phyloP scores from a whole-genome alignment of 345 rosid genomes.

The Citrus sp. region DNA sequence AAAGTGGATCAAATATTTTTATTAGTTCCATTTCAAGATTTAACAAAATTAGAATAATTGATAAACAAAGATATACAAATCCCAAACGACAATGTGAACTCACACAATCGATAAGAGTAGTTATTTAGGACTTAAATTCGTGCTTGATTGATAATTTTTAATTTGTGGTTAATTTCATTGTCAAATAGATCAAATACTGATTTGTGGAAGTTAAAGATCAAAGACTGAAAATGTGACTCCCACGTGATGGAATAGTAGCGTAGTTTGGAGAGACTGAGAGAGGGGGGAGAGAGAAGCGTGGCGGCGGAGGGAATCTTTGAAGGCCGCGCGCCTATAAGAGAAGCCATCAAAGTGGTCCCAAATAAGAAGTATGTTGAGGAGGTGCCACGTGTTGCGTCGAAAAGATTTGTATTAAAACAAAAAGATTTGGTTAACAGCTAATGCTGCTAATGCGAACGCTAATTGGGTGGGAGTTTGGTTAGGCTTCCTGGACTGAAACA shows the following conservation, averaged over 20 bases:
- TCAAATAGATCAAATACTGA: no score
- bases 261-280: neutral
- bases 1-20: no score
- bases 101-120: no score
- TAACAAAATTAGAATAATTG: no score
- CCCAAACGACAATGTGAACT: no score
- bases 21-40: no score
- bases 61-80: no score
- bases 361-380: neutral
- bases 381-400: slow-evolving; percentile 21
- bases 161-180: no score
- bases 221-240: neutral
- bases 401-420: neutral
- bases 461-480: neutral
- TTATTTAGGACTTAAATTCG: no score
- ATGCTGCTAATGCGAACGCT: no score
- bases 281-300: neutral
- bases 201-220: neutral
- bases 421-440: no score
- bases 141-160: no score
- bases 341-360: slow-evolving; percentile 43
- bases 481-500: slow-evolving; percentile 31
- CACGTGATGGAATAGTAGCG: slow-evolving; percentile 28
- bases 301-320: slow-evolving; percentile 52
- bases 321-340: slow-evolving; percentile 38